Evolutionary conservation across 768 basidiomycete species (phyloP), one percentile per base, ranked within the genome.

Genomic region (Saitozyma sp.): DNA sequence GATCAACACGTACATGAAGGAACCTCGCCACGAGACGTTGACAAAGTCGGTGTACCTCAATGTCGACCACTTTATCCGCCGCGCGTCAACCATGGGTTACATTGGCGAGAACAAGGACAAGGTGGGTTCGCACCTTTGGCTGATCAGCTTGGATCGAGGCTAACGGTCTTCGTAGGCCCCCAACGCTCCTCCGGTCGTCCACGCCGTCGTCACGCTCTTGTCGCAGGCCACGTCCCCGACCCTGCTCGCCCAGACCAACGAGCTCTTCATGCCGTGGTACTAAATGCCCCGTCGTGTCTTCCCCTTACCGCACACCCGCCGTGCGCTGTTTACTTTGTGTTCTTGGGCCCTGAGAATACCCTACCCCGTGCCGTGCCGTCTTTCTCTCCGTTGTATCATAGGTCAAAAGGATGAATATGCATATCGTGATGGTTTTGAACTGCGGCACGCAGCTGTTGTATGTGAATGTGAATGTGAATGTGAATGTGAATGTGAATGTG

Each of bases 221-320:
- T 88, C 89, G 0, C 85, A 84, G 43, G 92, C 95, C 14, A 91
- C 92, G 5, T 91, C 93, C 73, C 91, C 92, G 1, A 81, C 89
- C 37, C 87, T 89, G 63, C 84, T 98, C 8, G 87, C 88, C 62
- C 89, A 88, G 77, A 91, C 92, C 88, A 85, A 87, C 39, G 92
- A 95, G 75, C 82, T 86, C 37, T 93, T 88, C 73, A 84, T 88
- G 67, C 89, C 92, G 6, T 95, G 92, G 90, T 91, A 64, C 71
- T 77, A 66, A 55, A 49, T 20, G 29, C 41, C 5, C 58, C 6
- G 29, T 60, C 13, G 17, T 60, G 51, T 59, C 39, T 29, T 29
- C 29, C 29, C 29, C 29, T 29, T 29, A 29, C 29, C 29, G 29
- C 29, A 29, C 2, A 29, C 29, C 29, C 29, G 29, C 29, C 29